A percentile compares a stretch with the other conserved stretches of the same genome.
These are phyloP conservation scores for Epichloe elymi DNA, from an alignment of 2,329 filamentous ascomycete species.

Conservation along the genomic window DNA sequence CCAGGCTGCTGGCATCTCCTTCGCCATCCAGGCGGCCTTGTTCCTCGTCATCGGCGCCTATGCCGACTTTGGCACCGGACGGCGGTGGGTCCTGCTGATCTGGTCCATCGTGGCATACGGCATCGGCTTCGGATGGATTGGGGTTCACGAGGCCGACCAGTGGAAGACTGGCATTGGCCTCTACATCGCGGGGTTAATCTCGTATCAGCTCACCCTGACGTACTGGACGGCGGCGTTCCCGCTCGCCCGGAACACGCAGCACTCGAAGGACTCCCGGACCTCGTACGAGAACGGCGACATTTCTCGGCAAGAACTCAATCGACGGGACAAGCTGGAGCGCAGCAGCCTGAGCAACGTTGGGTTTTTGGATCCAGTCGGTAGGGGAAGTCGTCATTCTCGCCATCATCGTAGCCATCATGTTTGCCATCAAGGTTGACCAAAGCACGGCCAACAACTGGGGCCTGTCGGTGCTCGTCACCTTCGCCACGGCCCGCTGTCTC, in stretches of 20 bases:
- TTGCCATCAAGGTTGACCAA: conserved; percentile 44
- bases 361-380: conserved; percentile 48
- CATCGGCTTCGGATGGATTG: conserved; percentile 54
- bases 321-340: conserved; percentile 46
- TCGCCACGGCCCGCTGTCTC: too few species aligned
- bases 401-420: conserved; percentile 52
- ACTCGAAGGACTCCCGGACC: conserved; percentile 19
- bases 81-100: conserved; percentile 48
- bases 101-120: conserved; percentile 48
- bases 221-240: conserved; percentile 52
- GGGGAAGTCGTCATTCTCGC: conserved; percentile 50
- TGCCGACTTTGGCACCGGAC: conserved; percentile 52
- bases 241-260: conserved; percentile 23
- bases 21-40: conserved; percentile 49
- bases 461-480: conserved; percentile 47
- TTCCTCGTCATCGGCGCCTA: conserved; percentile 39
- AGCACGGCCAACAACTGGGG: conserved; percentile 50
- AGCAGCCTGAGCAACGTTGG: conserved; percentile 50
- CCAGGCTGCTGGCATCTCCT: conserved; percentile 49
- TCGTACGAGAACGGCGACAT: conserved; percentile 31
- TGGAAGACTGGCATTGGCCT: conserved; percentile 49
- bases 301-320: conserved; percentile 45
- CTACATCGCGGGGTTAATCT: conserved; percentile 54
- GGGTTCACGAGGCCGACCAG: conserved; percentile 44
- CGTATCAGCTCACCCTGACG: conserved; percentile 53